Evolutionary conservation across 176 grass and related monocot genomes (phyloP), one percentile per base, ranked within the genome.

Genomic region (Triticum aestivum): DNA sequence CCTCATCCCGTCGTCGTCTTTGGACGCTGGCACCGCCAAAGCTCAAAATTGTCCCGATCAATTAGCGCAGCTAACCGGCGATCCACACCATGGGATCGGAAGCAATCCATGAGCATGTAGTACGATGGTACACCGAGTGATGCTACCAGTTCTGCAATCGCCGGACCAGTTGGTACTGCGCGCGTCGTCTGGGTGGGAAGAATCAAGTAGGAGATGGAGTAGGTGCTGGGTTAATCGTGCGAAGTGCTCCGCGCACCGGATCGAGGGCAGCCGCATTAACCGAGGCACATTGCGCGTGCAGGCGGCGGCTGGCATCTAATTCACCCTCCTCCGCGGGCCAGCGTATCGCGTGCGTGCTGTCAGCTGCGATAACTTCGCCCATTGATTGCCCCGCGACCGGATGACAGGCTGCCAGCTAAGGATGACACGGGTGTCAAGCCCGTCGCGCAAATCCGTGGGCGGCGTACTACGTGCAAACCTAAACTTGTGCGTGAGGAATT

Each of bases 371-470:
- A 80, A 65, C 59, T 65, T 37, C 8, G 35, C n/a, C 78, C 59
- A 80, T 80, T 80, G 15, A 80, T 41, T 65, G 78, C 37, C 37
- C 78, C n/a, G 59, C 78, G 35, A 65, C n/a, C 78, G 41, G 39
- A 29, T 81, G 44, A 66, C 78, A 20, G 75, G 51, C 75, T 68
- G 5, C 67, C 79, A 81, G 62, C 79, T 33, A 73, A 18, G 41
- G 61, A 41, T 81, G 24, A 81, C 63, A 81, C 79, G 10, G 21
- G 63, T 81, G 63, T 81, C 79, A 81, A 67, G 61, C 61, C 78
- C 0, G 47, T 44, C 61, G 63, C 5, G 24, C 38, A 21, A 29
- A 47, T 49, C 71, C 6, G n/a, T 71, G 20, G 63, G 56, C 51
- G 51, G 15, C 51, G 15, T 54, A 52, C 45, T 54, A 52, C 45